Evolutionary conservation across 2,329 filamentous ascomycete genomes (phyloP).

Genomic region (Trichoderma gracile): DNA sequence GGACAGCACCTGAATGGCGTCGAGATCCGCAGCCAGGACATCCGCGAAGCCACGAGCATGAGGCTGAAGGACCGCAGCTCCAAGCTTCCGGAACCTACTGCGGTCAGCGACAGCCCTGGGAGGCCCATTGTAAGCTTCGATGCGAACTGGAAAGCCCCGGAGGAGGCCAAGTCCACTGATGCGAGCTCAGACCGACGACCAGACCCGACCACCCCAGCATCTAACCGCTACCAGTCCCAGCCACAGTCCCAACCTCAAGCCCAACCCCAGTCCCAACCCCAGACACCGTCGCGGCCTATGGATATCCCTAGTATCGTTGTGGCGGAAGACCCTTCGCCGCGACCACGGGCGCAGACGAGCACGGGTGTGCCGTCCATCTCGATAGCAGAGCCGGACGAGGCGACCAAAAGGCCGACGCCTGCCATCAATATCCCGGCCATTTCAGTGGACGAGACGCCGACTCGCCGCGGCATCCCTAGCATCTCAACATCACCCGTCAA

Average conservation of each 20-base stretch:
- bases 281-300: conserved; percentile 39
- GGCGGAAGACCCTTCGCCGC: conserved; percentile 49
- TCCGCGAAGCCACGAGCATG: conserved; percentile 88
- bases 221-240: conserved; percentile 24
- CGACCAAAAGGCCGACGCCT: conserved; percentile 34
- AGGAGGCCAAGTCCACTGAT: conserved; percentile 63
- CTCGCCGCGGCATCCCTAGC: conserved; percentile 44
- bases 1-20: conserved; percentile 71
- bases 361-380: conserved; percentile 41
- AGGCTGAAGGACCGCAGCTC: conserved; percentile 80
- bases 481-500: conserved; percentile 48
- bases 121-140: conserved; percentile 98
- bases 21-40: conserved; percentile 84
- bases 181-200: conserved; percentile 50
- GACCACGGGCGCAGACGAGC: conserved; percentile 34
- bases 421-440: conserved; percentile 54
- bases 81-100: conserved; percentile 83
- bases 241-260: conserved; percentile 11
- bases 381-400: conserved; percentile 36
- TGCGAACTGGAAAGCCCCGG: conserved; percentile 73
- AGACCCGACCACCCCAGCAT: conserved; percentile 32
- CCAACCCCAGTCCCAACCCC: conserved; percentile 27
- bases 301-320: conserved; percentile 57
- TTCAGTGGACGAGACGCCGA: conserved; percentile 41
- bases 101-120: conserved; percentile 86